These are phyloP conservation scores for Tuctoria greenei DNA, from an alignment of 176 grass and related monocot species.

Conservation along the genomic window DNA sequence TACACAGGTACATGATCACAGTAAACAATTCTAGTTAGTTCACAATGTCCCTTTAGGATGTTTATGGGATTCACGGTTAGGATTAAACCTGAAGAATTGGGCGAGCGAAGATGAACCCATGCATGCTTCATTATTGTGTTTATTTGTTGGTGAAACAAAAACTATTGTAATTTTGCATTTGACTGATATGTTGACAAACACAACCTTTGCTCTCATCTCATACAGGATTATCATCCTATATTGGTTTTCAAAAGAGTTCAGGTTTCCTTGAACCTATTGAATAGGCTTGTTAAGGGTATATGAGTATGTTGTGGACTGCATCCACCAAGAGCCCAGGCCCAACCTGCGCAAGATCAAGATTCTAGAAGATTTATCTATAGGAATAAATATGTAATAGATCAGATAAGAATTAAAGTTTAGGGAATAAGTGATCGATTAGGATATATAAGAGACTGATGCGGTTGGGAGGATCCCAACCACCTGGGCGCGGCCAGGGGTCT, in stretches of 20 bases:
- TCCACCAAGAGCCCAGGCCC: no score
- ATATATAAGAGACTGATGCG: no score
- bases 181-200: background rate
- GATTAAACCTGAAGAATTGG: background rate
- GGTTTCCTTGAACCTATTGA: background rate
- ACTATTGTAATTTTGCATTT: background rate
- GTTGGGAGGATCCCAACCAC: no score
- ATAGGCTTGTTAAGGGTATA: background rate
- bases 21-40: background rate
- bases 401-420: no score
- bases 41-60: background rate
- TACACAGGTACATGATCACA: background rate
- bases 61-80: background rate
- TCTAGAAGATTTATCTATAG: no score
- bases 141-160: background rate
- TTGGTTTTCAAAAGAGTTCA: background rate
- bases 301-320: no score
- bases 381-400: no score
- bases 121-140: background rate
- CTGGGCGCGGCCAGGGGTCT: no score
- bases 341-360: no score
- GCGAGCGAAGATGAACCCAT: background rate
- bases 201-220: background rate
- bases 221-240: background rate
- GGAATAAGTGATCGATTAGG: no score